Base-by-base conservation (phyloP, 768 basidiomycete genomes). In the Leccinum aurantiacum region DNA sequence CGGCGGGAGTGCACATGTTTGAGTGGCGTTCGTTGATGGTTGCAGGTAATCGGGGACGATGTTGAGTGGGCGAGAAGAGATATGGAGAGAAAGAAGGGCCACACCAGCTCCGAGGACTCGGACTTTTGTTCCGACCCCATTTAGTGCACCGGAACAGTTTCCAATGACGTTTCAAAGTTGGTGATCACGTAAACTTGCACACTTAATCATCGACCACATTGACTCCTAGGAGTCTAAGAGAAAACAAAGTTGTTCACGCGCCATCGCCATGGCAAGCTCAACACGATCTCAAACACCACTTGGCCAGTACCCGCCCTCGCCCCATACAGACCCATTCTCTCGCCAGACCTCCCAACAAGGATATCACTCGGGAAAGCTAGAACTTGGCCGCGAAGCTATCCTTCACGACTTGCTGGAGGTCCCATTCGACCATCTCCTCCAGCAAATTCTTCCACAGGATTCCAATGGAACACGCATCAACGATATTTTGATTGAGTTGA, bases 31-130 rank as follows among this genome's bases (percentile, higher is more conserved):
- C 56, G 56, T 46, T 17, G 31, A 15, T 24, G 44, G 24, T 33
- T 60, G 14, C 57, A 19, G 47, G n/a, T 22, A n/a, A 14, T 49
- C 13, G 25, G 9, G 31, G 33, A 46, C 37, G 38, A 24, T 17
- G 59, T 37, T 37, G 14, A 17, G 24, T 38, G n/a, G 27, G 38
- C 11, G 11, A n/a, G 31, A 17, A 44, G 54, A 13, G 35, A 19
- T 33, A 2, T 48, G 44, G 54, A 65, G 56, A 33, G 56, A 24
- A 59, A 61, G 54, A 46, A 58, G 41, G 38, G 17, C 60, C 58
- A 54, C 56, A 17, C 44, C 49, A 66, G 49, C 67, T 66, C 67
- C 68, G 66, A 68, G 69, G 64, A 58, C 37, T 37, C 14, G 14
- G 0, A 22, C 14, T 25, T 27, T 44, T 57, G 55, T 48, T 22